Base-by-base conservation (phyloP, 257 asterid species). In the Agastache rugosa region DNA sequence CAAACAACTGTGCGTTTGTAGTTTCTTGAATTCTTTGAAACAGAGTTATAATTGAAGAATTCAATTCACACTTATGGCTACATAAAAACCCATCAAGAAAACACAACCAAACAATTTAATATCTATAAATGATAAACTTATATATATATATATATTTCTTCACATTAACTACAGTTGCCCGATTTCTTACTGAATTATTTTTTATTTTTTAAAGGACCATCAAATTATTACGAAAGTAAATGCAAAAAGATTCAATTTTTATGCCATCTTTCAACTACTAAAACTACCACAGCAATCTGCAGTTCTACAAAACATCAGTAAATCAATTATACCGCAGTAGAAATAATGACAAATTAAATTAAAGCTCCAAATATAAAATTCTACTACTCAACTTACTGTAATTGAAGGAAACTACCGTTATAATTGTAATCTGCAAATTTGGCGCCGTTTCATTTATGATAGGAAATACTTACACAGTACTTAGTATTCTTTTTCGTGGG, bases 31-130 rank as follows among this genome's bases (percentile, higher is more conserved):
- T 59, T 71, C 63, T 15, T n/a, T 41, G 62, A 29, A 78, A 68
- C 65, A 78, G 16, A 66, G 27, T 31, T 54, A 48, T 73, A 47
- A 79, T 60, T 80, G 71, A 6, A 9, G n/a, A 74, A 71, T 78
- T 80, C 47, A 72, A 67, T 83, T 78, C 87, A 75, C 71, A 81
- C 14, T 73, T 65, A 63, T 56, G 64, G 71, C 69, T 39, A 67
- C 78, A 71, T 53, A 63, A 76, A 71, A 80, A 67, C 77, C 79
- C 83, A 82, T 63, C 77, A 79, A 82, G 47, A 54, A 76, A 56
- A 39, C 60, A 51, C 82, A 79, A 61, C 73, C 63, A 68, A 51
- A 25, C 25, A 17, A 71, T 69, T 75, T 68, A 81, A 72, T 76
- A 78, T 60, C 72, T 67, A 69, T 78, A 75, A 72, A 81, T 81